Evolutionary conservation across 2,329 filamentous ascomycete genomes (phyloP).

Genomic region (Trichoderma atrobrunneum): DNA sequence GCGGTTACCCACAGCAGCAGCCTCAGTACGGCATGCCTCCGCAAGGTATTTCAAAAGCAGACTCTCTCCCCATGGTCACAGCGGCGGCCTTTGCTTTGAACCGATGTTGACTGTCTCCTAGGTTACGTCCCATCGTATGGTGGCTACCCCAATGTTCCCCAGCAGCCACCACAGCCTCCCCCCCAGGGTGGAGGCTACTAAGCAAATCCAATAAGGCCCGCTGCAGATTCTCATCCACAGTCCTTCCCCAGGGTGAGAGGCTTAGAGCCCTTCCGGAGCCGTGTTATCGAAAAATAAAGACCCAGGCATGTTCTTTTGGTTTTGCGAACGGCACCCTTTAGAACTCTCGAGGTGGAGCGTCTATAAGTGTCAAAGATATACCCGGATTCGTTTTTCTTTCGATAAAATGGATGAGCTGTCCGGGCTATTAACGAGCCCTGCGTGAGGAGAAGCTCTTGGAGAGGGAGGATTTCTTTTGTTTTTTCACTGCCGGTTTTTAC

Average conservation of each 20-base stretch:
- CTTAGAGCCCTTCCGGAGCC: slow-evolving; percentile 4
- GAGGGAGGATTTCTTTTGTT: slow-evolving; percentile 14
- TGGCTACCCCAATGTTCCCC: slow-evolving; percentile 34
- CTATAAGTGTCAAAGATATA: slow-evolving; percentile 23
- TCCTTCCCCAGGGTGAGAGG: not conserved
- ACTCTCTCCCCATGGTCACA: not conserved
- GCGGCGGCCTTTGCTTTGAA: not conserved
- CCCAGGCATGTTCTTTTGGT: slow-evolving; percentile 14
- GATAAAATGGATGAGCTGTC: slow-evolving; percentile 20
- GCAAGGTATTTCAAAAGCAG: slow-evolving; percentile 38
- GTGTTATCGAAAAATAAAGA: slow-evolving; percentile 13
- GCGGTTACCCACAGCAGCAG: slow-evolving; percentile 37
- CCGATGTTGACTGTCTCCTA: slow-evolving; percentile 22
- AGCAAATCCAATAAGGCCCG: not conserved
- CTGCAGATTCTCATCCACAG: slow-evolving; percentile 5
- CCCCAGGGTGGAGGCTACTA: slow-evolving; percentile 27
- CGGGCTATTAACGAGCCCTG: slow-evolving; percentile 12
- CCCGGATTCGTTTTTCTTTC: slow-evolving; percentile 24
- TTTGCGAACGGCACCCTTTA: slow-evolving; percentile 14
- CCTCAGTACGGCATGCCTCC: slow-evolving; percentile 38
- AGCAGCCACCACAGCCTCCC: slow-evolving; percentile 25
- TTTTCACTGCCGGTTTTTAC: slow-evolving; percentile 19
- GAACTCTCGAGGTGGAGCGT: slow-evolving; percentile 16
- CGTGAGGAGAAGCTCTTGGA: slow-evolving; percentile 11
- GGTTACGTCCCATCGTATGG: slow-evolving; percentile 44